Conservation (phyloP, 1,284 basidiomycete species). For the Fomitiporia mediterranea region DNA sequence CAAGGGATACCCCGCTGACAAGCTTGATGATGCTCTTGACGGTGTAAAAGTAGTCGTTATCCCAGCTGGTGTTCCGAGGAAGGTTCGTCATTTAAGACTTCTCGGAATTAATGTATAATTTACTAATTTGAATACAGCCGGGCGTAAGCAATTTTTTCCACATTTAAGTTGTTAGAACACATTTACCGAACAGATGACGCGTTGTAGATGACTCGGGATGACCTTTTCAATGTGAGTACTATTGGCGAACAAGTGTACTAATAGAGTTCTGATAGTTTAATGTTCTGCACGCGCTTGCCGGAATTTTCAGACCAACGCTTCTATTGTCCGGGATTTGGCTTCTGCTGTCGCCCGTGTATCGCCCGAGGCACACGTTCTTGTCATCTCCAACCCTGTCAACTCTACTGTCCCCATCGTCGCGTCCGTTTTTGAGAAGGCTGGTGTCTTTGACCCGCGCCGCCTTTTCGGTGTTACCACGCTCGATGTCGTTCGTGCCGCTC, state of each 20-base stretch:
- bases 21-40: slow-evolving; percentile 82
- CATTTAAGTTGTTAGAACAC: slow-evolving; percentile 20
- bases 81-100: slow-evolving; percentile 47
- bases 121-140: slow-evolving; percentile 55
- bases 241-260: background rate
- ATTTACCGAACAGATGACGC: slow-evolving; percentile 28
- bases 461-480: slow-evolving; percentile 93
- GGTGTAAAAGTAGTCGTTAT: slow-evolving; percentile 92
- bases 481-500: slow-evolving; percentile 93
- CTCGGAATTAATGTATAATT: slow-evolving; percentile 12
- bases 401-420: slow-evolving; percentile 98
- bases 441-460: slow-evolving; percentile 83
- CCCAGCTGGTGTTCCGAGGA: slow-evolving; percentile 95
- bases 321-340: slow-evolving; percentile 95
- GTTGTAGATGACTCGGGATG: slow-evolving; percentile 89
- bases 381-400: slow-evolving; percentile 97
- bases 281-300: background rate
- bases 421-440: slow-evolving; percentile 87
- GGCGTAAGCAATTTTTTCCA: slow-evolving; percentile 50
- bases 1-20: slow-evolving; percentile 75
- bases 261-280: background rate
- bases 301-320: slow-evolving; percentile 79
- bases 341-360: slow-evolving; percentile 81
- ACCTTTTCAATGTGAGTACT: slow-evolving; percentile 90
- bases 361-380: slow-evolving; percentile 87